These are phyloP conservation scores for Tolypocladium pustulatum DNA, from an alignment of 2,329 filamentous ascomycete genomes.

Conservation along the genomic window DNA sequence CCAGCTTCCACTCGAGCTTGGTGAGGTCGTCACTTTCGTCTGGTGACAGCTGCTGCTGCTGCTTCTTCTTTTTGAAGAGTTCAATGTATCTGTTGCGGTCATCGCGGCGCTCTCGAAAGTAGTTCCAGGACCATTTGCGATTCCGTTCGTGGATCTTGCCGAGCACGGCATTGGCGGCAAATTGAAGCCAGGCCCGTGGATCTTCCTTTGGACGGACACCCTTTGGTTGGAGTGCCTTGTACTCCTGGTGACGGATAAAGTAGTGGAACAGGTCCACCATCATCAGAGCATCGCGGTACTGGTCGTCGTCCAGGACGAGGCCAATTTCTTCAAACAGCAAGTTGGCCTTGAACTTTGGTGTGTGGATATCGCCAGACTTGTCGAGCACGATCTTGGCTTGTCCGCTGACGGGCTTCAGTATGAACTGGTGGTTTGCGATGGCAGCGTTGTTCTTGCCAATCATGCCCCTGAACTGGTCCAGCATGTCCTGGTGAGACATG, in stretches of 20 bases:
- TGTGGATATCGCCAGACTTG: slow-evolving; percentile 72
- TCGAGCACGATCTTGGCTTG: slow-evolving; percentile 91
- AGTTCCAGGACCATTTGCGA: slow-evolving; percentile 89
- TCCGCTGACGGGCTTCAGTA: slow-evolving; percentile 90
- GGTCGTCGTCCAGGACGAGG: slow-evolving; percentile 92
- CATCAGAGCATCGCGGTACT: slow-evolving; percentile 96
- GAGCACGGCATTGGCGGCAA: slow-evolving; percentile 80
- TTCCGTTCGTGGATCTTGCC: slow-evolving; percentile 94
- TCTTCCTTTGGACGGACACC: slow-evolving; percentile 74
- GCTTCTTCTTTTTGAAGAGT: slow-evolving; percentile 89
- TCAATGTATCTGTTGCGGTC: slow-evolving; percentile 83
- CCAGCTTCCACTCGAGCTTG: slow-evolving; percentile 73
- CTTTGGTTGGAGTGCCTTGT: slow-evolving; percentile 86
- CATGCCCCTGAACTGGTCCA: slow-evolving; percentile 66
- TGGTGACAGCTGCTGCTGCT: slow-evolving; percentile 57
- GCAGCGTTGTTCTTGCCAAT: slow-evolving; percentile 61
- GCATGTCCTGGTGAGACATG: slow-evolving; percentile 64
- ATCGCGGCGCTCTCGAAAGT: slow-evolving; percentile 85
- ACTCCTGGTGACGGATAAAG: slow-evolving; percentile 94
- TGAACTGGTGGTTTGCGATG: slow-evolving; percentile 68
- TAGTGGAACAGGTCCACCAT: slow-evolving; percentile 98
- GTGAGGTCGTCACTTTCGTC: slow-evolving; percentile 65
- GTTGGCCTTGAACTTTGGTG: slow-evolving; percentile 81
- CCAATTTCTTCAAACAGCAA: slow-evolving; percentile 95
- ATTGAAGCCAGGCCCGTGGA: slow-evolving; percentile 82